Base-by-base conservation (phyloP, 2,329 filamentous ascomycete species). In the Verticillium nubilum region DNA sequence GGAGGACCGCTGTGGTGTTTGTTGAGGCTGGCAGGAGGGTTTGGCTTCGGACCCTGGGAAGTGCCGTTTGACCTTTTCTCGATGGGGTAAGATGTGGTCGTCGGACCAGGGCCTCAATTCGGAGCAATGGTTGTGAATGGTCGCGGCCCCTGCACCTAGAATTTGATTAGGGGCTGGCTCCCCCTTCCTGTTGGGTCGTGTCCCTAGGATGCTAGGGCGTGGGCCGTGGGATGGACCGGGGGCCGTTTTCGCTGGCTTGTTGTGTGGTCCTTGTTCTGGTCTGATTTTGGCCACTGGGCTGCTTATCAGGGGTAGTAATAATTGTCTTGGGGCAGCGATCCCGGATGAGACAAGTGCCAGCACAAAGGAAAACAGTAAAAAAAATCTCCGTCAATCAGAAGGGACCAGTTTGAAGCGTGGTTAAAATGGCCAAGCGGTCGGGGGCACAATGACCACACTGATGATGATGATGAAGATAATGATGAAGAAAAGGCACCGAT, bases 31-130 rank as follows among this genome's bases (percentile, higher is more conserved):
- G 52, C 52, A 23, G 13, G 52, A 4, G 10, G 52, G 29, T 26
- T 6, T 53, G 28, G 52, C 26, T 17, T 26, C 33, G 37, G 37
- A n/a, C n/a, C 37, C 37, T 47, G 37, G 37, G 37, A 56, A 27
- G 54, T 56, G 37, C 54, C 54, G 54, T 56, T 56, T 56, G 54
- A 47, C 15, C 54, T 56, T 56, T 23, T 35, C 54, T 56, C 17
- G 54, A 56, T 42, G 54, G 23, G 54, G 54, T 19, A 56, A 56
- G 54, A 37, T 17, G 25, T 28, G 33, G 37, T 19, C 29, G 23
- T 25, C 33, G 25, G 54, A 56, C 54, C 33, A 28, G 54, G 54
- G 54, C 33, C 23, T 17, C 37, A 31, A 56, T 47, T 47, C 31
- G 54, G 33, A 56, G 25, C 35, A 47, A 28, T 13, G 13, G 12